A percentile compares a stretch with the other conserved stretches of the same genome.
Evolutionary conservation across 805 yeast genomes (phyloP).

Genomic region (Pichia sporocuriosa): DNA sequence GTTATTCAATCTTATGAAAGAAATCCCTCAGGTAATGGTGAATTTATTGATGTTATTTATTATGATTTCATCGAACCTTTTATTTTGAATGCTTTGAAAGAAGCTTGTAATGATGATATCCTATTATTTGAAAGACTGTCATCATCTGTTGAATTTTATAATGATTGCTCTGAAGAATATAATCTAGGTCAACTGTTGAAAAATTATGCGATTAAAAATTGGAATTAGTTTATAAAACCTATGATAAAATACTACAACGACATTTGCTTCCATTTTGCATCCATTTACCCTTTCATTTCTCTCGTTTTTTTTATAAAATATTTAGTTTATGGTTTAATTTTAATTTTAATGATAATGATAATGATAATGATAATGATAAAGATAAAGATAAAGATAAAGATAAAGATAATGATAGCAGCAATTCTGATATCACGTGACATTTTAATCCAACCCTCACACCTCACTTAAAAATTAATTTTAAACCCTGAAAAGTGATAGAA

Average conservation of each 20-base stretch:
- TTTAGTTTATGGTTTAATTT: too few species aligned
- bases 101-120: slow-evolving; percentile 16
- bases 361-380: too few species aligned
- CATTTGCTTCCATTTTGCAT: background rate
- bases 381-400: too few species aligned
- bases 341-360: too few species aligned
- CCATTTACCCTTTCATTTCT: background rate
- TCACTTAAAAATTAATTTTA: background rate
- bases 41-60: slow-evolving; percentile 62
- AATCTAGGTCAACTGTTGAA: slow-evolving; percentile 40
- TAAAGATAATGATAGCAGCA: too few species aligned
- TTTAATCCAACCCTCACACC: slow-evolving; percentile 1
- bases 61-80: slow-evolving; percentile 60
- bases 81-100: slow-evolving; percentile 21
- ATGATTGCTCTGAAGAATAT: slow-evolving; percentile 33
- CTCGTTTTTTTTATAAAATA: too few species aligned
- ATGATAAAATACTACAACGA: background rate
- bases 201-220: slow-evolving; percentile 31
- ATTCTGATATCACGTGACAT: background rate
- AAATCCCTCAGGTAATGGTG: slow-evolving; percentile 12
- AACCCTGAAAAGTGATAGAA: background rate
- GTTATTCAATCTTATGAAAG: slow-evolving; percentile 53
- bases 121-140: slow-evolving; percentile 15
- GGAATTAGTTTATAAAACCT: slow-evolving; percentile 24
- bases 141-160: slow-evolving; percentile 17